phyloP scores from a whole-genome alignment of 1,284 basidiomycete species.

The Athelia sp. region DNA sequence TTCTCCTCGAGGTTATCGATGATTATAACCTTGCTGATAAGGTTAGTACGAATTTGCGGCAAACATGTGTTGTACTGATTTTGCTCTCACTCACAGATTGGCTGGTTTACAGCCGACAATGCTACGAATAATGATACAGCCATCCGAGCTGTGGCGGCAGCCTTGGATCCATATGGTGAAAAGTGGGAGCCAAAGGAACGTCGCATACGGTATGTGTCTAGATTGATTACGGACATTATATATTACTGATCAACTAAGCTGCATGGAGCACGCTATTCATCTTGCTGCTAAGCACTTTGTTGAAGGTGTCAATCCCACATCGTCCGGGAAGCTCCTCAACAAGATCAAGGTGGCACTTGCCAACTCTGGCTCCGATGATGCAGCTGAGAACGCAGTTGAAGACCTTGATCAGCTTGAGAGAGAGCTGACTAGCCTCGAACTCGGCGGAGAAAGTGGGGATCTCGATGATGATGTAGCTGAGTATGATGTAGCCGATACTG shows the following conservation, averaged over 20 bases:
- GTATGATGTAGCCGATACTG: conserved; percentile 1
- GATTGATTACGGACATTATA: background rate
- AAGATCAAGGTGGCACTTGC: conserved; percentile 5
- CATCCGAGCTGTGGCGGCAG: background rate
- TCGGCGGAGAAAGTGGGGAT: background rate
- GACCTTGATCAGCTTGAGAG: background rate
- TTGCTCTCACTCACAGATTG: conserved; percentile 4
- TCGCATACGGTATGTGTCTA: background rate
- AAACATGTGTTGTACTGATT: conserved; percentile 2
- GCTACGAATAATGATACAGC: conserved; percentile 8
- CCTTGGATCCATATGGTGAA: background rate
- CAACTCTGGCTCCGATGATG: background rate
- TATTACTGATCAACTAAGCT: background rate
- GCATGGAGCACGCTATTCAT: conserved; percentile 7
- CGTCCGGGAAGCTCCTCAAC: background rate
- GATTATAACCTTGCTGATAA: background rate
- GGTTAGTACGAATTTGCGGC: background rate
- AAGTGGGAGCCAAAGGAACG: background rate
- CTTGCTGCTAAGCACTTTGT: conserved; percentile 6
- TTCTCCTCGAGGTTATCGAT: conserved; percentile 9
- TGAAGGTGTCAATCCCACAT: conserved; percentile 4
- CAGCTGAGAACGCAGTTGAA: no score
- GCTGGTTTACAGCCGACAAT: conserved; percentile 9
- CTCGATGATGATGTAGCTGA: conserved; percentile 1
- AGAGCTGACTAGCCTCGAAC: background rate